A percentile compares a stretch with the other conserved stretches of the same genome.
Conservation (phyloP, 106 monocot genomes). For the Phalaenopsis equestris region DNA sequence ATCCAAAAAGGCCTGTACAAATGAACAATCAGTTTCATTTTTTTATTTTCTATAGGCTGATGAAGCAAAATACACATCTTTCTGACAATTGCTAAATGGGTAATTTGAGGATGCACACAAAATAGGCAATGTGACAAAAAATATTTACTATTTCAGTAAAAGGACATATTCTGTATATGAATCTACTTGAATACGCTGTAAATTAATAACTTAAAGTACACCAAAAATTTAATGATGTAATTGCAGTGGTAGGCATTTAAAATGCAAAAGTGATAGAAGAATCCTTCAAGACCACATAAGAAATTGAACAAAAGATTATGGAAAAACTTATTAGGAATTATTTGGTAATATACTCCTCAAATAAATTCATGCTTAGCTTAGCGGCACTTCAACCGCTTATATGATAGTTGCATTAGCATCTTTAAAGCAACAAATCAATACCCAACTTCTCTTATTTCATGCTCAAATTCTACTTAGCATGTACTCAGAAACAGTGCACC, state of each 20-base stretch:
- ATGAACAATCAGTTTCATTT: background rate
- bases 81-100: background rate
- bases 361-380: too few relatives aligned
- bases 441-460: too few relatives aligned
- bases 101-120: background rate
- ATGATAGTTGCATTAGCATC: too few relatives aligned
- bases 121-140: background rate
- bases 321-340: too few relatives aligned
- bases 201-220: background rate
- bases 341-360: too few relatives aligned
- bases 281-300: background rate
- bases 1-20: conserved; percentile 49
- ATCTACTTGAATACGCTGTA: background rate
- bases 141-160: too few relatives aligned
- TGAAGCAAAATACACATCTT: background rate
- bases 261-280: background rate
- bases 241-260: background rate
- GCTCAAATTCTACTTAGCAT: too few relatives aligned
- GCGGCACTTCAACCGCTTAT: too few relatives aligned
- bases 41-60: background rate
- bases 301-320: too few relatives aligned
- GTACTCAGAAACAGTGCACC: too few relatives aligned
- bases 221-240: background rate
- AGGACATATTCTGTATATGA: too few relatives aligned
- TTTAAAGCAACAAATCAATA: too few relatives aligned